Evolutionary conservation across 1,139 yeast genomes (phyloP).

Genomic region (Diutina catenulata): DNA sequence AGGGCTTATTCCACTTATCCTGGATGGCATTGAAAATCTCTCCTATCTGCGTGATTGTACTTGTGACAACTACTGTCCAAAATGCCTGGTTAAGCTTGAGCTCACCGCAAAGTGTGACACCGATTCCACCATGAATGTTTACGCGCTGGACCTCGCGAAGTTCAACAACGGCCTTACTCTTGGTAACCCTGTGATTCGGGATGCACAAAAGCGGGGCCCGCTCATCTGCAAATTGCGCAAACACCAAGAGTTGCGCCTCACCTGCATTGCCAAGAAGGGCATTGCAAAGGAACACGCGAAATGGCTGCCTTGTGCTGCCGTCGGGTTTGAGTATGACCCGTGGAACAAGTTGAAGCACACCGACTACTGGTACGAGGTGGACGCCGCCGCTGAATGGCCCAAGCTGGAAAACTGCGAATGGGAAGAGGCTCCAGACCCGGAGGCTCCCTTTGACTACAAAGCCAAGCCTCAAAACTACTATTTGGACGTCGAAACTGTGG

Average conservation of each 20-base stretch:
- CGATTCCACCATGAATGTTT: constrained; percentile 82
- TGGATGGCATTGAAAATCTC: constrained; percentile 70
- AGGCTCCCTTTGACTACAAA: constrained; percentile 73
- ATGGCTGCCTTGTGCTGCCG: constrained; percentile 97
- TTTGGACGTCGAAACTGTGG: constrained; percentile 86
- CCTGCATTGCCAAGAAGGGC: constrained; percentile 95
- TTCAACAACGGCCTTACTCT: constrained; percentile 36
- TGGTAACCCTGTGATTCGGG: constrained; percentile 81
- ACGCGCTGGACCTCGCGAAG: constrained; percentile 70
- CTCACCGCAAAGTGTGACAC: constrained; percentile 81
- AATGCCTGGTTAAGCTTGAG: constrained; percentile 81
- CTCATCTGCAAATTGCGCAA: constrained; percentile 82
- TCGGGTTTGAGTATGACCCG: constrained; percentile 98
- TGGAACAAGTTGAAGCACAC: constrained; percentile 96
- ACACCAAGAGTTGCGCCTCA: constrained; percentile 80
- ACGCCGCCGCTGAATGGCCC: constrained; percentile 89
- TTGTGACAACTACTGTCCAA: constrained; percentile 94
- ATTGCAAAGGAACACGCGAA: constrained; percentile 97
- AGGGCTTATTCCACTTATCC: constrained; percentile 81
- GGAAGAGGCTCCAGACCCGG: constrained; percentile 92
- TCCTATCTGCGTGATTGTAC: constrained; percentile 90
- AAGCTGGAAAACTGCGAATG: constrained; percentile 77
- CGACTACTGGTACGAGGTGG: constrained; percentile 92
- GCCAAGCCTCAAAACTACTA: constrained; percentile 78
- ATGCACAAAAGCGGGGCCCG: constrained; percentile 70